A percentile compares a stretch with the other conserved stretches of the same genome.
phyloP scores from a whole-genome alignment of 306 rosid genomes.

The Calophaca sinica region DNA sequence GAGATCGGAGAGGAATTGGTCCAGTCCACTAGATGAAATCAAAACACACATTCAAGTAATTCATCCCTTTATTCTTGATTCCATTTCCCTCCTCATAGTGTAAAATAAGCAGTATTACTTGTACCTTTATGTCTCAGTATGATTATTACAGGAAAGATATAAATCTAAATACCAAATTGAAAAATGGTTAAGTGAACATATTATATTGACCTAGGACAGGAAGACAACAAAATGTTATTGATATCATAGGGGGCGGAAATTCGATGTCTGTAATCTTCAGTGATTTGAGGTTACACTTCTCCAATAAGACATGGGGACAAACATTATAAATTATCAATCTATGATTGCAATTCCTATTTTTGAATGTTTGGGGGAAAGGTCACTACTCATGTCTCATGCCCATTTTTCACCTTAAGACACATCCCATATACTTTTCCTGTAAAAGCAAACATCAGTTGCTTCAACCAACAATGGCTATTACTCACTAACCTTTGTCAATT shows the following conservation, averaged over 20 bases:
- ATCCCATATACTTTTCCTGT: not conserved
- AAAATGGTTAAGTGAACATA: constrained; percentile 15
- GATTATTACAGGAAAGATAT: constrained; percentile 17
- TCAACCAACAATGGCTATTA: constrained; percentile 33
- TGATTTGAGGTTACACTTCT: constrained; percentile 13
- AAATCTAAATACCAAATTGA: constrained; percentile 14
- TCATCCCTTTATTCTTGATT: too few species aligned
- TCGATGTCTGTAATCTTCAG: constrained; percentile 2
- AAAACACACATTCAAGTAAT: too few species aligned
- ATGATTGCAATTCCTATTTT: not conserved
- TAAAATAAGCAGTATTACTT: not conserved
- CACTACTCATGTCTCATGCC: not conserved
- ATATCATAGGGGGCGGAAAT: not conserved
- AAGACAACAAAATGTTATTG: constrained; percentile 8
- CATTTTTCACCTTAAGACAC: constrained; percentile 32
- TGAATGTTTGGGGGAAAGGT: not conserved
- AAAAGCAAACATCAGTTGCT: constrained; percentile 26
- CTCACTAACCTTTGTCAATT: constrained; percentile 33
- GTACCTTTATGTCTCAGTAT: constrained; percentile 15
- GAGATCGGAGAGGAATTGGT: too few species aligned
- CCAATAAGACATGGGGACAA: not conserved
- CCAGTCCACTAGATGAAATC: too few species aligned
- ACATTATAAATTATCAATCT: constrained; percentile 8
- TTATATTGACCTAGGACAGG: constrained; percentile 3
- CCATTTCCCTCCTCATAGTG: too few species aligned